Base-by-base conservation (phyloP, 2,329 filamentous ascomycete species). In the Trichoderma simmonsii region DNA sequence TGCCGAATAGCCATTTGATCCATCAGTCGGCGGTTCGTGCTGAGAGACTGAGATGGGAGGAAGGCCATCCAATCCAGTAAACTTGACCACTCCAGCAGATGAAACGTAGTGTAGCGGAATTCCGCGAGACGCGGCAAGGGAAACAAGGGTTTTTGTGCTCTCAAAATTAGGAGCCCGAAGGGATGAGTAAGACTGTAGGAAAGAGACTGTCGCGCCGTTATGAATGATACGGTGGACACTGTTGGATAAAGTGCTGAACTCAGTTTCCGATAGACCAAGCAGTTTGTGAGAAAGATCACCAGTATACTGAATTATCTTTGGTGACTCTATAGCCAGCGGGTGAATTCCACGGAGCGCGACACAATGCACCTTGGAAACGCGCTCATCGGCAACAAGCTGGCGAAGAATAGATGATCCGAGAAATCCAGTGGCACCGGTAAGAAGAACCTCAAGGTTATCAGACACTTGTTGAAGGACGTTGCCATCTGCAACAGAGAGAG, bases 341-440 rank as follows among this genome's bases (percentile, higher is more conserved):
- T 26, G 36, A 24, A 48, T 48, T 12, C 36, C 70, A 54, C 81
- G 78, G 1, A 86, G 77, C 6, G 85, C 85, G 11, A 87, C 62
- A 73, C 85, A 87, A 75, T 86, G 82, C 3, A 88, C 77, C 14
- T 76, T 77, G 2, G 69, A 43, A 2, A 87, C 77, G 0, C 72
- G 71, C 0, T 75, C 36, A 14, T 81, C 71, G 2, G 75, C 72
- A 0, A 82, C 71, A 1, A 88, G 80, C 1, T 76, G 72, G 7
- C 72, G 62, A 1, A 87, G 76, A 24, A 88, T 73, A 12, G 81
- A 71, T 4, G 74, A 66, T 6, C 82, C 86, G 0, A 88, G 76
- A 72, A 84, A 85, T 0, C 81, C 82, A 0, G 81, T 81, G 1
- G 80, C 76, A 4, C 83, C 83, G 0, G 82, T 85, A 2, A 81